A percentile compares a stretch with the other conserved stretches of the same genome.
These are phyloP conservation scores for Phytophthora gonapodyides DNA, from an alignment of 352 stramenopile species.

Conservation along the genomic window DNA sequence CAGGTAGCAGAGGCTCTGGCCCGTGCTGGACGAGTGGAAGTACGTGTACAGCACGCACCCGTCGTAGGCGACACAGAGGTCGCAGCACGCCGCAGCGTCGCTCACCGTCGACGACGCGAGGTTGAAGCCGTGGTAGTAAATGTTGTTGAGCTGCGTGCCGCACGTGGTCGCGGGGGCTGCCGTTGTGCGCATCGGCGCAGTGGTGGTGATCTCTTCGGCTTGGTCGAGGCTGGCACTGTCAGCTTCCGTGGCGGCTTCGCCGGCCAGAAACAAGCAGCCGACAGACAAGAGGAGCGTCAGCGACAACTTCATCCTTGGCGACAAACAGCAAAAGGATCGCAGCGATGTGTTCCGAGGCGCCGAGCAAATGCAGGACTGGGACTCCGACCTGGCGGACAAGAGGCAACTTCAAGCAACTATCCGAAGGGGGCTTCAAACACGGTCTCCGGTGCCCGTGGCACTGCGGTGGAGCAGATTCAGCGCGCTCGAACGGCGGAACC, in stretches of 20 bases:
- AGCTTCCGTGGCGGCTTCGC: neutral
- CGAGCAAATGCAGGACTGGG: slow-evolving; percentile 21
- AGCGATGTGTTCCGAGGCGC: neutral
- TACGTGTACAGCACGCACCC: slow-evolving; percentile 56
- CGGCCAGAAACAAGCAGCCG: slow-evolving; percentile 6
- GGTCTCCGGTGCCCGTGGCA: slow-evolving; percentile 19
- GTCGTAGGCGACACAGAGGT: slow-evolving; percentile 27
- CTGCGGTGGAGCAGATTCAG: slow-evolving; percentile 7
- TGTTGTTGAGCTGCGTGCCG: slow-evolving; percentile 37
- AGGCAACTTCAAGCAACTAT: slow-evolving; percentile 27
- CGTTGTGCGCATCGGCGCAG: neutral
- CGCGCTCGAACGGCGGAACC: neutral
- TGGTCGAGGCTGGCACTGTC: neutral
- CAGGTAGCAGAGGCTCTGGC: slow-evolving; percentile 36
- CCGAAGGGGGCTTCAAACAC: slow-evolving; percentile 10
- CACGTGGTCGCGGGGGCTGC: slow-evolving; percentile 12
- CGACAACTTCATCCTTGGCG: slow-evolving; percentile 18
- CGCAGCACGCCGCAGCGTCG: slow-evolving; percentile 37
- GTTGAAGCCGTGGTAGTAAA: slow-evolving; percentile 45
- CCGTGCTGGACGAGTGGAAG: slow-evolving; percentile 37
- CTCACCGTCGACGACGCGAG: slow-evolving; percentile 28
- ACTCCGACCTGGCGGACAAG: neutral
- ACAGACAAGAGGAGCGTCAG: slow-evolving; percentile 3
- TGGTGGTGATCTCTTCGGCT: neutral
- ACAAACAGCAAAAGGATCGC: slow-evolving; percentile 1